A percentile compares a stretch with the other conserved stretches of the same genome.
Evolutionary conservation across 352 stramenopile genomes (phyloP).

Genomic region (Phytophthora multivora): DNA sequence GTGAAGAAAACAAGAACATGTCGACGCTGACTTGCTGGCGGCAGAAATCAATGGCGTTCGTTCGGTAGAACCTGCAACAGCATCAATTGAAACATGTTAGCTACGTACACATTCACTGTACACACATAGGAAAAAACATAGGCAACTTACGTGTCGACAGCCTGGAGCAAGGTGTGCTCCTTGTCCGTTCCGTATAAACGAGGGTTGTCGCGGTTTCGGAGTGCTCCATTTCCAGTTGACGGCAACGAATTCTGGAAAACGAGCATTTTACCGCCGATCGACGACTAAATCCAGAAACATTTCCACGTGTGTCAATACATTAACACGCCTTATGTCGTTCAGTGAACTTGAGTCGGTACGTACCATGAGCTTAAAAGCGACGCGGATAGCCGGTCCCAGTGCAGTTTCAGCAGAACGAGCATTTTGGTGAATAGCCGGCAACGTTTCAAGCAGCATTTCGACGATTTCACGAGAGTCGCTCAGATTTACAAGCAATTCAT

Average conservation of each 20-base stretch:
- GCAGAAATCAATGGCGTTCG: constrained; percentile 96
- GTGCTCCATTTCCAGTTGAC: constrained; percentile 71
- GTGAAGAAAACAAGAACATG: constrained; percentile 95
- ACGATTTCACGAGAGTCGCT: constrained; percentile 94
- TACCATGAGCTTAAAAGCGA: constrained; percentile 98
- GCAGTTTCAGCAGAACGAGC: constrained; percentile 77
- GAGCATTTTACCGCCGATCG: constrained; percentile 89
- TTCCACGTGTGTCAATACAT: constrained; percentile 2
- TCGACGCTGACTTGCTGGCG: constrained; percentile 99
- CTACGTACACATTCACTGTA: neutral
- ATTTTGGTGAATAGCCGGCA: constrained; percentile 92
- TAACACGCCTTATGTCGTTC: neutral
- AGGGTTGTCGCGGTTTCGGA: constrained; percentile 87
- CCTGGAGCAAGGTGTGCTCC: constrained; percentile 90
- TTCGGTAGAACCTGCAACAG: constrained; percentile 84
- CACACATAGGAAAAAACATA: neutral
- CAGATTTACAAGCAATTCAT: constrained; percentile 99
- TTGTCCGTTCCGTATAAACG: constrained; percentile 86
- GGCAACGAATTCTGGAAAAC: constrained; percentile 89
- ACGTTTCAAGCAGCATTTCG: constrained; percentile 95
- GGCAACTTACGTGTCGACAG: constrained; percentile 76
- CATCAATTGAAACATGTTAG: constrained; percentile 2
- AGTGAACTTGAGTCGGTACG: constrained; percentile 37
- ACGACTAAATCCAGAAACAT: constrained; percentile 49
- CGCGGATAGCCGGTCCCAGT: constrained; percentile 90